A percentile compares a stretch with the other conserved stretches of the same genome.
phyloP scores from a whole-genome alignment of 2,329 filamentous ascomycete species.

The Paradendryphiella salina region DNA sequence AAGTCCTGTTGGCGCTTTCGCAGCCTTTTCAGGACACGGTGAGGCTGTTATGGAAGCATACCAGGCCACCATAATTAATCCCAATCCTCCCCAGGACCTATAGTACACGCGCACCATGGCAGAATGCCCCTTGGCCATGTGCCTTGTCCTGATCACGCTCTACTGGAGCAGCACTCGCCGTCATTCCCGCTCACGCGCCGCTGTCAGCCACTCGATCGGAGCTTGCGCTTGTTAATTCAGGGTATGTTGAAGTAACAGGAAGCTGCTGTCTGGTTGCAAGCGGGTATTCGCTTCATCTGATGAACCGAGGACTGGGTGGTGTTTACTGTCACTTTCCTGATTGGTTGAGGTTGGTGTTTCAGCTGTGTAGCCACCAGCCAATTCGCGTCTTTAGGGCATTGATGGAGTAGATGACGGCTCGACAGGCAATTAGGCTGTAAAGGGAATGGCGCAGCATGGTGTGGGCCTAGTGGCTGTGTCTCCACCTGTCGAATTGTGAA shows the following conservation, averaged over 20 bases:
- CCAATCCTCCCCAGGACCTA: slow-evolving; percentile 6
- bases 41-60: background rate
- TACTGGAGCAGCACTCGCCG: slow-evolving; percentile 7
- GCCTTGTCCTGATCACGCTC: slow-evolving; percentile 2
- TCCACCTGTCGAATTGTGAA: background rate
- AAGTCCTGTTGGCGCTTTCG: too few species aligned
- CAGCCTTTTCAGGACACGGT: too few species aligned
- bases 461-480: background rate
- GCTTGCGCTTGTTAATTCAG: background rate
- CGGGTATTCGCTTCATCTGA: background rate
- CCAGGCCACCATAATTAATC: slow-evolving; percentile 12
- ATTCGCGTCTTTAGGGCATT: slow-evolving; percentile 2
- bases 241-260: background rate
- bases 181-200: slow-evolving; percentile 12
- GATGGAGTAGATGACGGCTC: background rate
- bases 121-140: slow-evolving; percentile 1
- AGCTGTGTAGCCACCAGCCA: slow-evolving; percentile 8
- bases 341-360: slow-evolving; percentile 13
- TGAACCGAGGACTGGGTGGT: background rate
- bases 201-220: slow-evolving; percentile 13
- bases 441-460: slow-evolving; percentile 7
- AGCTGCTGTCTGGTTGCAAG: background rate
- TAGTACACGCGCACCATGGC: slow-evolving; percentile 9
- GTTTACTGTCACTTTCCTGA: slow-evolving; percentile 17
- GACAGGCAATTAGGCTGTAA: background rate